Evolutionary conservation across 2,329 filamentous ascomycete species (phyloP), one percentile per base, ranked within the genome.

Genomic region (Aschersonia sp.): DNA sequence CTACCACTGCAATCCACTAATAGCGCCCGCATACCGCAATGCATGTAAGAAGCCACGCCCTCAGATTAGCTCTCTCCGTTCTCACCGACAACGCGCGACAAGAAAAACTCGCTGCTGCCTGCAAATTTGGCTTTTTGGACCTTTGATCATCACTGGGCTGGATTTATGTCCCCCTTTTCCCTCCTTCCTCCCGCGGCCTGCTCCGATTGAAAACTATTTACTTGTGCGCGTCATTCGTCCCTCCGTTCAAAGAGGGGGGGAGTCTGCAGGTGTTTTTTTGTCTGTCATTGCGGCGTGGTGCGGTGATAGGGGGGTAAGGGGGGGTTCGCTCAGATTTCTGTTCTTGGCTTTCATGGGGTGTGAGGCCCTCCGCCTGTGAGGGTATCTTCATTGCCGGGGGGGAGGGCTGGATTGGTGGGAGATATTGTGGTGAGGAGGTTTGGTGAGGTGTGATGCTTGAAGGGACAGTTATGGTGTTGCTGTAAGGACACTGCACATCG

Each of bases 111-210:
- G 63, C 64, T 66, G 65, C 60, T 73, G 68, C 59, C 70, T 74
- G 68, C 71, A 74, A 74, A 71, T 74, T 74, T 74, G 71, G 71
- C 71, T 74, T 73, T 71, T 74, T 73, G 71, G 71, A 68, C 64
- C 56, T 61, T 68, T 60, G 56, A 65, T 74, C 71, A 74, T 74
- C 71, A 74, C 61, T 53, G 70, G 70, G 69, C 51, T 48, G 31
- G 31, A n/a, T 10, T 46, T 30, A 12, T 50, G 46, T 32, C 38
- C 43, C 10, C 29, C 40, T 20, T 38, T 43, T 9, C 43, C 44
- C 38, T 31, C 43, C 43, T 48, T 6, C 42, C 40, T 44, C n/a
- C 40, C 28, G 42, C 47, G 65, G 63, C 62, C 64, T 65, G 66
- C 70, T 74, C 69, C 64, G 71, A 69, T 73, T 73, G 71, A 73